These are phyloP conservation scores for Phialemoniopsis sp. DNA, from an alignment of 2,329 filamentous ascomycete species.

Conservation along the genomic window DNA sequence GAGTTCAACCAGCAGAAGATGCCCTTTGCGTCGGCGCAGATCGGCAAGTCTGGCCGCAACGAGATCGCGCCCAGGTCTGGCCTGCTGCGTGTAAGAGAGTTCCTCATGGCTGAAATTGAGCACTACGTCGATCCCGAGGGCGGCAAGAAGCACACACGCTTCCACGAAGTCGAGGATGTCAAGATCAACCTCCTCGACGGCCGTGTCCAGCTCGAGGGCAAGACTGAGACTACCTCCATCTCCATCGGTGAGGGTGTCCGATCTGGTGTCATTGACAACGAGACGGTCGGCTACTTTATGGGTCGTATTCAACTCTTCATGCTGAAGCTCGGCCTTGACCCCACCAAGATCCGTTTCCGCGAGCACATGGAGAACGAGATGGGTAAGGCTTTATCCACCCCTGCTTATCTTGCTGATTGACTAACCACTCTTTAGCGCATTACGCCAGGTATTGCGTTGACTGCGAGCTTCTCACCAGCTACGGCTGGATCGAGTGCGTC, in stretches of 20 bases:
- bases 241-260: conserved; percentile 84
- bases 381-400: too few relatives aligned
- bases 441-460: conserved; percentile 99
- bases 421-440: conserved; percentile 49
- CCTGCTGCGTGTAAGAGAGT: conserved; percentile 90
- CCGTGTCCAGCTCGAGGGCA: conserved; percentile 79
- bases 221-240: conserved; percentile 70
- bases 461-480: conserved; percentile 84
- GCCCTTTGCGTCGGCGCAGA: conserved; percentile 95
- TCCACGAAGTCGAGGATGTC: conserved; percentile 77
- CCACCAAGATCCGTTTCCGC: conserved; percentile 86
- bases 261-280: conserved; percentile 83
- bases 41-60: conserved; percentile 97
- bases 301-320: conserved; percentile 92
- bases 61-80: conserved; percentile 93
- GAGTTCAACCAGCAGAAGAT: conserved; percentile 94
- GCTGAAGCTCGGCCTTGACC: conserved; percentile 80
- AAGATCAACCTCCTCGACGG: conserved; percentile 83
- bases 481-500: conserved; percentile 98
- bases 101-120: conserved; percentile 98
- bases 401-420: neutral
- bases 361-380: conserved; percentile 70
- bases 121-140: conserved; percentile 79
- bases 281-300: conserved; percentile 96
- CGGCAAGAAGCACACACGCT: conserved; percentile 83